Evolutionary conservation across 768 basidiomycete genomes (phyloP), one percentile per base, ranked within the genome.

Genomic region (Tephrocybe sp.): DNA sequence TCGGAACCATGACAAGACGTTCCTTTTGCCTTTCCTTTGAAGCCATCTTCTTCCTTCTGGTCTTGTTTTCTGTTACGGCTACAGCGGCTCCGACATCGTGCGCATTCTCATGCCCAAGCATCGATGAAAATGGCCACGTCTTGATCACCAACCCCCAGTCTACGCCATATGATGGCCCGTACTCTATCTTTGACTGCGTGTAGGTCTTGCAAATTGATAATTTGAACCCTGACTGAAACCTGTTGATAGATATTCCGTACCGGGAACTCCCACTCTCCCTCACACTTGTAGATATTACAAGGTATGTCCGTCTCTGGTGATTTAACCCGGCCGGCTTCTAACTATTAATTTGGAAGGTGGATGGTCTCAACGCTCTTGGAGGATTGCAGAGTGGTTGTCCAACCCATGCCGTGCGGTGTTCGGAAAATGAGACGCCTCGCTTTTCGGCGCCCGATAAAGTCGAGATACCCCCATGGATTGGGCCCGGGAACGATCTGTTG

Each of bases 181-280:
- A 57, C 34, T 59, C 60, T 10, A 53, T 61, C 21, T 61, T 61
- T 39, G 61, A 61, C 18, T 61, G 61, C 38, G 45, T 61, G 57
- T 61, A 49, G 40, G 56, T 49, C 18, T 12, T 12, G 2, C n/a
- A n/a, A 11, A 19, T 2, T 15, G 15, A 3, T 31, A 3, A 29
- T 16, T 25, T 29, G 23, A 15, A 34, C 24, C 15, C 31, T 45
- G 2, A 33, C 18, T 9, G 0, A 15, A 8, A 11, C 12, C 21
- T 6, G 21, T 27, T 10, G 13, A 25, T 39, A 61, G 58, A 36
- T 61, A 59, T 25, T 48, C 47, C 13, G 16, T 51, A 24, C 41
- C 61, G 21, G 46, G 19, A 2, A 53, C 55, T 9, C 30, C 37
- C 3, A 44, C 40, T n/a, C 33, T 8, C 5, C 53, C 49, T 4